Evolutionary conservation across 768 basidiomycete genomes (phyloP).

Genomic region (Tricholomella constricta): DNA sequence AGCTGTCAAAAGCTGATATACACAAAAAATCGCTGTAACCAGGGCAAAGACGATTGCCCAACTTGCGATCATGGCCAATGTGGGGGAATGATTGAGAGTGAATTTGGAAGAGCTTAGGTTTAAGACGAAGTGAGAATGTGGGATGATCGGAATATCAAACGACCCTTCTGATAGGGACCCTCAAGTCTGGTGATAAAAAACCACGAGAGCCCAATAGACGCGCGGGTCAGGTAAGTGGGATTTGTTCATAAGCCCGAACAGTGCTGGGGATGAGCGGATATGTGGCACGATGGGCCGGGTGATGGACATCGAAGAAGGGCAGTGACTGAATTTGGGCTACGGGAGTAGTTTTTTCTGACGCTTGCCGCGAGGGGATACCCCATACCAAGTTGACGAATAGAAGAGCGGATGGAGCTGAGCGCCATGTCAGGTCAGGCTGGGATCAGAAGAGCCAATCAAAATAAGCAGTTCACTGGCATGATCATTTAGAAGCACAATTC

Average conservation of each 20-base stretch:
- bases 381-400: constrained; percentile 18
- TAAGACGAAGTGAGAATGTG: constrained; percentile 16
- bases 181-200: constrained; percentile 9
- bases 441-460: constrained; percentile 18
- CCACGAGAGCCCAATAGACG: constrained; percentile 5
- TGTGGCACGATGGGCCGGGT: constrained; percentile 15
- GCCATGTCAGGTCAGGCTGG: constrained; percentile 13
- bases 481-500: constrained; percentile 18
- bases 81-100: constrained; percentile 6
- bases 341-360: constrained; percentile 25
- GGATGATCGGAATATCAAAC: constrained; percentile 14
- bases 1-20: constrained; percentile 25
- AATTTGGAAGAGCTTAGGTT: constrained; percentile 4
- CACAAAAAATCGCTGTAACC: constrained; percentile 15
- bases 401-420: constrained; percentile 17
- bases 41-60: constrained; percentile 15
- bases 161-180: constrained; percentile 10
- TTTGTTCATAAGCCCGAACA: constrained; percentile 13
- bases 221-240: constrained; percentile 6
- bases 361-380: constrained; percentile 23
- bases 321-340: constrained; percentile 24
- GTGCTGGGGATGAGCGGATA: constrained; percentile 7
- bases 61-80: neutral
- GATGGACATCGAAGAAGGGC: constrained; percentile 19
- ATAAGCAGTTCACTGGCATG: constrained; percentile 7